Evolutionary conservation across 441 rosid species (phyloP).

Genomic region (Raphanus hybrid): DNA sequence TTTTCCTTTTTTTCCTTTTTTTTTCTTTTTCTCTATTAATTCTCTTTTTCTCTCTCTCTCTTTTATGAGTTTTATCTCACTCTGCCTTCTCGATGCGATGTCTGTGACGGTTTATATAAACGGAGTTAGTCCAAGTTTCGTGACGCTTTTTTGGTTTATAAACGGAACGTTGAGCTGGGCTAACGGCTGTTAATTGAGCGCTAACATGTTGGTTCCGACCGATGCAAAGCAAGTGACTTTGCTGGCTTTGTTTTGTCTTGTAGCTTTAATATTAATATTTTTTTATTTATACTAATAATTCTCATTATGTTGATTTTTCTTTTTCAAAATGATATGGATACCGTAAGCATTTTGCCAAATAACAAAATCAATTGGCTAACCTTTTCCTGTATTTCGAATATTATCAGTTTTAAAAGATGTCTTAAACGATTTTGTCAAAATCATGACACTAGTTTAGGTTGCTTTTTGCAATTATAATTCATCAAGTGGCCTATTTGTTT

Average conservation of each 20-base stretch:
- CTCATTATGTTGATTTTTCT: neutral
- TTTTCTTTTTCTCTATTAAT: constrained; percentile 22
- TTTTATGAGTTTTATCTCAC: neutral
- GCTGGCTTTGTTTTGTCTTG: constrained; percentile 54
- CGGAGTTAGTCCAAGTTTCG: constrained; percentile 27
- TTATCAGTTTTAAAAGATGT: neutral
- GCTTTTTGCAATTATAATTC: neutral
- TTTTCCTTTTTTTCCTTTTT: constrained; percentile 8
- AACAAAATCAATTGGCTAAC: constrained; percentile 14
- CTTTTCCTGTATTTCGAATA: neutral
- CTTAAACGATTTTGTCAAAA: constrained; percentile 9
- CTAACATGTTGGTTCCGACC: constrained; percentile 42
- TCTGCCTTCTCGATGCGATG: constrained; percentile 39
- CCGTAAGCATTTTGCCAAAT: constrained; percentile 1
- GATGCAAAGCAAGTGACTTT: constrained; percentile 47
- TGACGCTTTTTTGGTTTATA: constrained; percentile 28
- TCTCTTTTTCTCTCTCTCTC: constrained; percentile 17
- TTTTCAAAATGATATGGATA: neutral
- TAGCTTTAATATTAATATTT: neutral
- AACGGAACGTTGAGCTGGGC: constrained; percentile 52
- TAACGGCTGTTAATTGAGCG: constrained; percentile 45
- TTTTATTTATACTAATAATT: neutral
- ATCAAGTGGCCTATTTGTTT: constrained; percentile 33
- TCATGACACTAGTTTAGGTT: constrained; percentile 17
- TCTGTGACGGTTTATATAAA: constrained; percentile 40